Percentiles rank a stretch among this genome's conserved stretches.
These are phyloP conservation scores for Ceratobasidium sp. DNA, from an alignment of 1,284 basidiomycete species.

Conservation along the genomic window DNA sequence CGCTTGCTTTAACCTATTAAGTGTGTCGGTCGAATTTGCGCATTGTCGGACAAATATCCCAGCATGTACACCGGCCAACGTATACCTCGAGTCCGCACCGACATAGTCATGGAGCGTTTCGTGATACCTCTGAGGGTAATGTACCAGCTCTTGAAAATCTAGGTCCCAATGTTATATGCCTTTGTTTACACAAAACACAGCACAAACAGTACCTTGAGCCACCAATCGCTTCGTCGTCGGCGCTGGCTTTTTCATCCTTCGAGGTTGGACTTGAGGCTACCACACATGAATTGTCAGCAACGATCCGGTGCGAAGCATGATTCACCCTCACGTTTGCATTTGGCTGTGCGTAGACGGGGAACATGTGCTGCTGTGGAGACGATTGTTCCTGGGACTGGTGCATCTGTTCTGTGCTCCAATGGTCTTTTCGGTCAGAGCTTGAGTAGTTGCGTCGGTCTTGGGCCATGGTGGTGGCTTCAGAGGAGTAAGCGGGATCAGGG, in stretches of 20 bases:
- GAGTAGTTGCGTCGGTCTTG: too few relatives aligned
- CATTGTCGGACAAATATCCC: slow-evolving; percentile 14
- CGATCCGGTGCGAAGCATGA: background rate
- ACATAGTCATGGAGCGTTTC: background rate
- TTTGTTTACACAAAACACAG: background rate
- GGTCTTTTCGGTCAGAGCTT: too few relatives aligned
- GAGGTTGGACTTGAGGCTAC: too few relatives aligned
- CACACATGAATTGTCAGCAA: background rate
- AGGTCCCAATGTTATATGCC: background rate
- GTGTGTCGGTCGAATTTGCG: background rate
- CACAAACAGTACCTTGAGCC: background rate
- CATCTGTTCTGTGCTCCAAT: background rate
- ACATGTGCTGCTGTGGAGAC: background rate
- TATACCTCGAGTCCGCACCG: slow-evolving; percentile 25
- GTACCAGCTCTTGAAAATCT: background rate
- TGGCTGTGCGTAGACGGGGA: background rate
- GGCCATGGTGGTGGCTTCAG: background rate
- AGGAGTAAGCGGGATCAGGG: background rate
- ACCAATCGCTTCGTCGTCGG: background rate
- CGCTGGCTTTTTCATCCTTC: background rate
- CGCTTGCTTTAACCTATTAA: background rate
- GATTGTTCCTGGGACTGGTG: background rate
- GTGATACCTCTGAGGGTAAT: background rate
- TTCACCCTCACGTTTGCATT: background rate
- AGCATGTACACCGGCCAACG: slow-evolving; percentile 2